Evolutionary conservation across 2,329 filamentous ascomycete genomes (phyloP).

Genomic region (Cyphellophora attinorum): DNA sequence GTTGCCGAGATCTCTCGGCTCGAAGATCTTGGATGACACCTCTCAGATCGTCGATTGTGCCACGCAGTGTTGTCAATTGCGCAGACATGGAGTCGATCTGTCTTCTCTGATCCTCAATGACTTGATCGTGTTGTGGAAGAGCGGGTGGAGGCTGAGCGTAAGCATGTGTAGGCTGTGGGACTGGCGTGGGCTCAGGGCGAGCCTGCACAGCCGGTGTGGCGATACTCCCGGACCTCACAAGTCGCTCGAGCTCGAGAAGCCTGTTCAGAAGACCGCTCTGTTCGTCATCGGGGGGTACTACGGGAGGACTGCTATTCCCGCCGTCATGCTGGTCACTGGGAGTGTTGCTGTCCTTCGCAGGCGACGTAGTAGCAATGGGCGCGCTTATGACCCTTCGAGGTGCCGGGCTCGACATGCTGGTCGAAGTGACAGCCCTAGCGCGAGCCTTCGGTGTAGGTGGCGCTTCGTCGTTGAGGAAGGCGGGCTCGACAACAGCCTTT

Average conservation of each 20-base stretch:
- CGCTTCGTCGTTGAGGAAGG: conserved; percentile 10
- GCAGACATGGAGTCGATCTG: conserved; percentile 9
- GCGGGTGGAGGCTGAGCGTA: background rate
- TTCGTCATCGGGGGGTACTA: too few relatives aligned
- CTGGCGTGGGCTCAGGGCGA: background rate
- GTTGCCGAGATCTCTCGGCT: background rate
- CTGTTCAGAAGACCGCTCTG: background rate
- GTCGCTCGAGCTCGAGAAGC: background rate
- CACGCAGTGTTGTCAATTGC: conserved; percentile 11
- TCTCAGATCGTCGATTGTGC: conserved; percentile 10
- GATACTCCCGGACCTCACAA: background rate
- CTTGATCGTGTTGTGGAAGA: conserved; percentile 1
- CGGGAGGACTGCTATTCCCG: too few relatives aligned
- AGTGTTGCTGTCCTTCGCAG: background rate
- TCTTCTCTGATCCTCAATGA: conserved; percentile 9
- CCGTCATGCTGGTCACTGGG: background rate
- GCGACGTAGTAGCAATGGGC: background rate
- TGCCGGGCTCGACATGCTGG: background rate
- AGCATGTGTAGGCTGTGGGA: background rate
- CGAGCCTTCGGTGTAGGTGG: background rate
- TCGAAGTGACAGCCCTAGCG: background rate
- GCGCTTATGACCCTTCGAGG: too few relatives aligned
- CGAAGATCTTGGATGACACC: conserved; percentile 8
- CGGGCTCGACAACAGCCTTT: conserved; percentile 7
- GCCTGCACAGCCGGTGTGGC: background rate